Evolutionary conservation across 345 rosid species (phyloP), one percentile per base, ranked within the genome.

Genomic region (Aurinia saxatilis): DNA sequence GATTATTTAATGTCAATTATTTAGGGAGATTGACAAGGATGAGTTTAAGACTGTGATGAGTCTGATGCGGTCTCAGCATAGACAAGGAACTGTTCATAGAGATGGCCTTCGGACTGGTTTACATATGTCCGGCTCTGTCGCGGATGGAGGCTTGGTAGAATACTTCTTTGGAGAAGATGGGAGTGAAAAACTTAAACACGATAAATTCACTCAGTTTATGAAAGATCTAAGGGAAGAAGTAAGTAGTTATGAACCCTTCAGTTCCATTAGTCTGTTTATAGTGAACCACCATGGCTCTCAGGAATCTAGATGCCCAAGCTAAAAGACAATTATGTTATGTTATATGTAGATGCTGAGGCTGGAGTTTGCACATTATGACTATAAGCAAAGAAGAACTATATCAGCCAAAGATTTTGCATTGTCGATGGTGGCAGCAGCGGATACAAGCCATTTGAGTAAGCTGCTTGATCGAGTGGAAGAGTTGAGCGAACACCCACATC

Each of bases 21-120:
- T 3, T 67, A 90, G 99, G 75, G 95, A 90, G 79, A 87, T 93
- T 54, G 84, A 75, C 39, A 86, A 66, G 72, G 80, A 75, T 57
- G 97, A 93, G 82, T 90, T 93, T 75, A 93, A 87, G 87, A 80
- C 81, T 70, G 97, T 93, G 72, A 93, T 87, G 96, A 75, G 79
- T 38, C 78, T 90, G 76, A 90, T 93, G 97, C 84, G 97, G 71
- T 76, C 82, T 71, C 85, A 77, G 29, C 83, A 85, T 66, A 79
- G 97, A 67, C 96, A 85, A 81, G 97, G 99, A 53, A 76, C 77
- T 49, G 71, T 46, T 6, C 85, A 90, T 50, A 81, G 80, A 63
- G 84, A 84, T 64, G 97, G 97, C 17, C 77, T 51, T 54, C 90
- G 95, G 8, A 55, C 66, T 17, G 95, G 95, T 40, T 64, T 85